A percentile compares a stretch with the other conserved stretches of the same genome.
Evolutionary conservation across 179 eudicot species (phyloP).

Genomic region (Drosera spatulata): DNA sequence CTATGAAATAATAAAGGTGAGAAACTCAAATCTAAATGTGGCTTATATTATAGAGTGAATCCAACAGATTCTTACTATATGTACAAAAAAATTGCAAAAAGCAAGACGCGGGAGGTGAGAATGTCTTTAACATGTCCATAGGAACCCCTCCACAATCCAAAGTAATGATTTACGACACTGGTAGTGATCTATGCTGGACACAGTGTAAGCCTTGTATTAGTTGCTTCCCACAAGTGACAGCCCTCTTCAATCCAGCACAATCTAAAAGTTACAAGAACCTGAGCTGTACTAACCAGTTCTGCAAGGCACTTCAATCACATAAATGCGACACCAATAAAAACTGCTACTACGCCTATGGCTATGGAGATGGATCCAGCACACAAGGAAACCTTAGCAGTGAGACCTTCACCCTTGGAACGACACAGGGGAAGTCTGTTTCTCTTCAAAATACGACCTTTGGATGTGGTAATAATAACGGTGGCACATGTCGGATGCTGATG

Average conservation of each 20-base stretch:
- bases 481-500: neutral
- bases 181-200: constrained; percentile 47
- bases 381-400: neutral
- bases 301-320: neutral
- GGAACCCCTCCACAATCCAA: constrained; percentile 32
- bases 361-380: neutral
- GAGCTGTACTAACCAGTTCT: neutral
- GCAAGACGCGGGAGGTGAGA: constrained; percentile 42
- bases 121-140: constrained; percentile 26
- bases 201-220: constrained; percentile 39
- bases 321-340: neutral
- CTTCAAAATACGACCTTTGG: neutral
- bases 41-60: no score
- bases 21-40: no score
- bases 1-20: no score
- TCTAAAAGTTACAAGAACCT: neutral
- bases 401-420: neutral
- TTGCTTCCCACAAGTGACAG: constrained; percentile 30
- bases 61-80: no score
- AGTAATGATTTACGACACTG: constrained; percentile 31
- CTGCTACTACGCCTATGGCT: neutral
- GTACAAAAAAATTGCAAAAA: no score
- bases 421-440: neutral
- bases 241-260: constrained; percentile 16
- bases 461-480: neutral